These are phyloP conservation scores for Cylindrotheca closterium DNA, from an alignment of 108 stramenopile genomes.

Conservation along the genomic window DNA sequence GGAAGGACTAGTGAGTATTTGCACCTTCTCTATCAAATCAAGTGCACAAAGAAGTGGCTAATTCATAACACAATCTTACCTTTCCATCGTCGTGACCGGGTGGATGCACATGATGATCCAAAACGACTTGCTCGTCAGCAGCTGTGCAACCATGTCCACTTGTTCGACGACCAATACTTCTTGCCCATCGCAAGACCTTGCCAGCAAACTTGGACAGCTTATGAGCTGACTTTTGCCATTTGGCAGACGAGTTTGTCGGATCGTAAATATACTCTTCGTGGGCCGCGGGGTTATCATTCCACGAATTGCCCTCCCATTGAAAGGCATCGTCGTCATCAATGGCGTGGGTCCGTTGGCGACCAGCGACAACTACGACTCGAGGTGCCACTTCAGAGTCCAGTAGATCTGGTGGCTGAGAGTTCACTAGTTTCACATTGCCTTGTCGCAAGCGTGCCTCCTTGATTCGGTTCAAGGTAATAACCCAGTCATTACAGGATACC, in stretches of 20 bases:
- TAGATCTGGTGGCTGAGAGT: slow-evolving; percentile 39
- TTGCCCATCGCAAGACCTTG: slow-evolving; percentile 50
- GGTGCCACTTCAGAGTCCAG: slow-evolving; percentile 33
- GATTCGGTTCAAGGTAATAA: slow-evolving; percentile 79
- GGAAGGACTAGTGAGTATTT: too few relatives aligned
- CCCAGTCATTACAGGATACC: slow-evolving; percentile 82
- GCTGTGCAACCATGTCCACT: slow-evolving; percentile 24
- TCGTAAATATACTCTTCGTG: background rate
- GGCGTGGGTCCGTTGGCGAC: slow-evolving; percentile 53
- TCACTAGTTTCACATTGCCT: slow-evolving; percentile 73
- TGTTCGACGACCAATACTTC: slow-evolving; percentile 38
- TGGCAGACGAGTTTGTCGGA: slow-evolving; percentile 26
- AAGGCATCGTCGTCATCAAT: slow-evolving; percentile 45
- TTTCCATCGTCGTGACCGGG: slow-evolving; percentile 27
- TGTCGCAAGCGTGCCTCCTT: slow-evolving; percentile 79
- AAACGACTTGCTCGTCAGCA: slow-evolving; percentile 18
- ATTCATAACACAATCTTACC: too few relatives aligned
- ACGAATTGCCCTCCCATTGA: slow-evolving; percentile 23
- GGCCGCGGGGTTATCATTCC: slow-evolving; percentile 17
- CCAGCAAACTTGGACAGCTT: slow-evolving; percentile 27
- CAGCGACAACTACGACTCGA: slow-evolving; percentile 53
- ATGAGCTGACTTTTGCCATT: slow-evolving; percentile 54
- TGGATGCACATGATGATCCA: slow-evolving; percentile 28
- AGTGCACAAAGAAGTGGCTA: too few relatives aligned
- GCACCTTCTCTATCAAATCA: too few relatives aligned